Evolutionary conservation across 2,329 filamentous ascomycete genomes (phyloP), one percentile per base, ranked within the genome.

Genomic region (Fusarium sp.): DNA sequence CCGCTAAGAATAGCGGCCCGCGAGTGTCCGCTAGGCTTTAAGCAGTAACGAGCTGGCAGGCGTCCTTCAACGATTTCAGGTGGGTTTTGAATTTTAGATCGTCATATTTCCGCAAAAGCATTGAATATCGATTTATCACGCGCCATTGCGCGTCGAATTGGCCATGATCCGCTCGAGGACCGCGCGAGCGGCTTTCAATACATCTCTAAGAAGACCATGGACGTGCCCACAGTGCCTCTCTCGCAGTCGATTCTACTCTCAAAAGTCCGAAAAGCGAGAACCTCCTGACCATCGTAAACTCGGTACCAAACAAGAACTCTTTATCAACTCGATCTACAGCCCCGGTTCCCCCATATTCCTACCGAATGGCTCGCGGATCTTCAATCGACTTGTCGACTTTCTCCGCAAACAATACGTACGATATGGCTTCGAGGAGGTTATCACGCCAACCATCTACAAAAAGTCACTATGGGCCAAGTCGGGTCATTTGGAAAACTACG

Each of bases 361-460:
- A 10, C 94, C 94, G 27, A 92, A 94, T 78, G 94, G 94, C 72
- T 88, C 94, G 1, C 90, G 91, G 63, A 89, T 97, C 75, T 94
- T 97, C 84, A 95, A 96, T 79, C 92, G 93, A 60, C 89, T 97
- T 27, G 89, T 94, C 66, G 87, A 91, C 46, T 97, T 96, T 78
- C 86, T 97, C 62, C 92, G 94, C 71, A 91, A 91, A 65, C 94
- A 97, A 79, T 97, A 97, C 78, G 89, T 92, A 31, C 89, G 91
- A 71, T 96, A 95, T 81, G 94, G 94, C 66, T 97, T 95, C 79
- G 88, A 94, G 73, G 94, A 97, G 80, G 94, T 97, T 72, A 91
- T 97, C 75, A 96, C 94, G 12, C 94, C 94, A 4, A 96, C 91
- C 53, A 96, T 97, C 78, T 97, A 96, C 85, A 97, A 97, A 79